phyloP scores from a whole-genome alignment of 441 rosid species.

The Breynia disticha region DNA sequence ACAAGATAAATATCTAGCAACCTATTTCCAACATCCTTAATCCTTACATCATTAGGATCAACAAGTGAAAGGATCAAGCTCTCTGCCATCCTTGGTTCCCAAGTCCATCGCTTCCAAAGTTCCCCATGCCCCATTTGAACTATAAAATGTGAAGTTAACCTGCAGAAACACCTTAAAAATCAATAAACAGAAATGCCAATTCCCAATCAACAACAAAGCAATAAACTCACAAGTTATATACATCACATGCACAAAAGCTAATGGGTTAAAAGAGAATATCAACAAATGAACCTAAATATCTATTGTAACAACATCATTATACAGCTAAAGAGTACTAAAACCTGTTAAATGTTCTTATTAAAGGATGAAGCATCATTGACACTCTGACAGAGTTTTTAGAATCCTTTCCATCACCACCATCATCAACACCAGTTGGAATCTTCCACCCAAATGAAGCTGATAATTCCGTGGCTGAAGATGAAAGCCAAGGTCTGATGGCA shows the following conservation, averaged over 20 bases:
- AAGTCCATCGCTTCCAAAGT: constrained; percentile 73
- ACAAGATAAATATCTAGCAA: constrained; percentile 11
- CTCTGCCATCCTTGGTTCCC: constrained; percentile 94
- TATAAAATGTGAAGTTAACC: constrained; percentile 73
- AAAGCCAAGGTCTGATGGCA: constrained; percentile 68
- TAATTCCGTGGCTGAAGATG: constrained; percentile 58
- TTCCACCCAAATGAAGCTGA: constrained; percentile 87
- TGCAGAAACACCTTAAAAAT: constrained; percentile 28
- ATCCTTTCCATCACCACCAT: constrained; percentile 71
- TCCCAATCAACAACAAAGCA: constrained; percentile 4
- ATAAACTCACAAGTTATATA: constrained; percentile 8
- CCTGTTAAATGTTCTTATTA: constrained; percentile 80
- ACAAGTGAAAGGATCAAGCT: constrained; percentile 80
- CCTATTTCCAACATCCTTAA: constrained; percentile 23
- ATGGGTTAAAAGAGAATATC: background rate
- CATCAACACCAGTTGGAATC: constrained; percentile 89
- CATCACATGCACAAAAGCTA: constrained; percentile 5
- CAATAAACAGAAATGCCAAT: constrained; percentile 4
- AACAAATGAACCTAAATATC: constrained; percentile 6
- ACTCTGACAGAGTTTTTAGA: constrained; percentile 80
- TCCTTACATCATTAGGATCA: constrained; percentile 85
- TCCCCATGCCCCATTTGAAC: constrained; percentile 63
- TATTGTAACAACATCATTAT: constrained; percentile 5
- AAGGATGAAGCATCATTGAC: constrained; percentile 59
- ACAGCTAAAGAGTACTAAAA: constrained; percentile 15